Base-by-base conservation (phyloP, 2,329 filamentous ascomycete genomes). In the Fusarium veterinarium region DNA sequence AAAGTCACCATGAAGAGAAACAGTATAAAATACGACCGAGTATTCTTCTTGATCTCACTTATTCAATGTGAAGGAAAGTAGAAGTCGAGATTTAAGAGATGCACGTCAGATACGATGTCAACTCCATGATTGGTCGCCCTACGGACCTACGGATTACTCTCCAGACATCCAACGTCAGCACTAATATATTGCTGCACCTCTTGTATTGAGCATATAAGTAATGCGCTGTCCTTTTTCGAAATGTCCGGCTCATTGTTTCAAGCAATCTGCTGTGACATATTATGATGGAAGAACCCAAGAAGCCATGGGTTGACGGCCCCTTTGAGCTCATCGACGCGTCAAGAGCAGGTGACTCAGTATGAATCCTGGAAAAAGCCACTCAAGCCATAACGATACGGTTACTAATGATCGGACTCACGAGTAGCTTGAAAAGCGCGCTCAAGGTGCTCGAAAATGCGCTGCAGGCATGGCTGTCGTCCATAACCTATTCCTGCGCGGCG, bases 401-500 rank as follows among this genome's bases (percentile, higher is more conserved):
- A 28, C 49, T 53, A 20, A 52, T 5, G 0, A 17, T 16, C 2
- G 2, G 1, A 1, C 19, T 10, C 1, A 30, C 20, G 1, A 42
- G 67, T 66, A 72, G 64, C 41, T 69, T n/a, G 76, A 68, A 3
- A 69, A 74, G 17, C 67, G 61, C 45, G 71, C 69, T 16, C 69
- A 59, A 20, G 76, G 75, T 6, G 71, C 72, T 16, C 75, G 71
- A 10, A 45, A 65, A 42, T 52, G 77, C 19, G 80, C 75, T 5
- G 70, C 75, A 10, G 76, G 80, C 20, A 82, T 84, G 82, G 67
- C 75, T 1, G 73, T 80, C 8, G 73, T 80, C 5, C 82, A 84
- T 76, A 84, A 83, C 73, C 71, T 78, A 25, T 45, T 83, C 25
- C 63, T 82, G 13, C 80, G 81, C 17, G 80, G 81, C 10, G 74